Conservation (phyloP, 1,284 basidiomycete genomes). For the Fistulina hepatica region DNA sequence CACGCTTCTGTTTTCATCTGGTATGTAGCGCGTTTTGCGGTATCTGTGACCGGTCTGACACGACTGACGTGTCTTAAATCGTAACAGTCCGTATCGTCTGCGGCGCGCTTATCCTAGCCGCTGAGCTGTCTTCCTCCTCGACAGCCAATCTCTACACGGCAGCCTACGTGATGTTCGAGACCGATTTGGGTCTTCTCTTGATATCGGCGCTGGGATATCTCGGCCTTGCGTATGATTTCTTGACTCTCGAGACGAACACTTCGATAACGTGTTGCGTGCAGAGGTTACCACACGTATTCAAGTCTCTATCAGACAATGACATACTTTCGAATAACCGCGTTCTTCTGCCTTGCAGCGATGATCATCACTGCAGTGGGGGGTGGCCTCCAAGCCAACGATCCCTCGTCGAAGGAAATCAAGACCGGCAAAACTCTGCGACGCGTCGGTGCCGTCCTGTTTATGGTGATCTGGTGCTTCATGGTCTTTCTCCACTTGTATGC, state of each 20-base stretch:
- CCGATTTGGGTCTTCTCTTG: slow-evolving; percentile 42
- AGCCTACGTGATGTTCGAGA: slow-evolving; percentile 43
- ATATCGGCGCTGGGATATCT: slow-evolving; percentile 48
- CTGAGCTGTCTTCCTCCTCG: slow-evolving; percentile 40
- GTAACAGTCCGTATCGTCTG: slow-evolving; percentile 42
- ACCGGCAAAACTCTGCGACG: slow-evolving; percentile 35
- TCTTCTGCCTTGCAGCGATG: slow-evolving; percentile 35
- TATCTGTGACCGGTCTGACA: slow-evolving; percentile 3
- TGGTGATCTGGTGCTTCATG: slow-evolving; percentile 33
- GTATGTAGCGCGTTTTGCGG: slow-evolving; percentile 23
- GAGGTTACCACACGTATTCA: slow-evolving; percentile 37
- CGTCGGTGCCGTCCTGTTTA: slow-evolving; percentile 39
- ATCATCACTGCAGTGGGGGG: slow-evolving; percentile 40
- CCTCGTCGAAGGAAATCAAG: slow-evolving; percentile 19
- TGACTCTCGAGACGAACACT: slow-evolving; percentile 2
- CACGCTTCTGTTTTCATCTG: slow-evolving; percentile 40
- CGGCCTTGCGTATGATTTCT: slow-evolving; percentile 41
- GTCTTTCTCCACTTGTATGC: slow-evolving; percentile 32
- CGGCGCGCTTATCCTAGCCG: slow-evolving; percentile 41
- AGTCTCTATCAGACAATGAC: slow-evolving; percentile 29
- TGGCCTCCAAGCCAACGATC: slow-evolving; percentile 29
- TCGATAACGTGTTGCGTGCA: slow-evolving; percentile 16
- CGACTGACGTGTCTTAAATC: slow-evolving; percentile 9
- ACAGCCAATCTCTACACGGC: slow-evolving; percentile 39
- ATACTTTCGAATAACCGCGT: slow-evolving; percentile 29